Evolutionary conservation across 331 rosid species (phyloP).

Genomic region (Quercus tomentella): DNA sequence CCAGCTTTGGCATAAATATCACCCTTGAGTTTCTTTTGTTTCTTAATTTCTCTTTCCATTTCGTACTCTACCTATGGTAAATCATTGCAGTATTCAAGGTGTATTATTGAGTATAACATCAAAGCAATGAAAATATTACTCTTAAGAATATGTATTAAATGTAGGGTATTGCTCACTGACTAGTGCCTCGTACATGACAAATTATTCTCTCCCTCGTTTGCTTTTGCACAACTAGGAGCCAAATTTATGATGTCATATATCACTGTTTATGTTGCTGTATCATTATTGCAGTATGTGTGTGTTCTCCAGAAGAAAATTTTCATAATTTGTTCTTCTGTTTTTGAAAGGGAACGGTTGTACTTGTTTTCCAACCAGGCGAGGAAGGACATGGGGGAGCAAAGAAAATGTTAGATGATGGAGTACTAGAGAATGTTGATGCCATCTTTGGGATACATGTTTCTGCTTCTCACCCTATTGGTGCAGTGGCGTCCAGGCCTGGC

Average conservation of each 20-base stretch:
- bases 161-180: background rate
- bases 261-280: background rate
- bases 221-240: background rate
- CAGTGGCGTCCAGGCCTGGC: slow-evolving; percentile 57
- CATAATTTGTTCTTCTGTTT: background rate
- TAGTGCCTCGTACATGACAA: no score
- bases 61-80: background rate
- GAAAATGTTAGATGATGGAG: slow-evolving; percentile 54
- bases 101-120: background rate
- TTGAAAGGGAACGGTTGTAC: slow-evolving; percentile 64
- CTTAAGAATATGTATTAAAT: background rate
- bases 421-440: slow-evolving; percentile 50
- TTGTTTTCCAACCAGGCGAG: slow-evolving; percentile 87
- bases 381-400: slow-evolving; percentile 83
- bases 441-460: slow-evolving; percentile 62
- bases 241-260: background rate
- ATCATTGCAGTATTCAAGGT: background rate
- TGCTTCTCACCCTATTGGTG: slow-evolving; percentile 29
- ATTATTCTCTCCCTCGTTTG: background rate
- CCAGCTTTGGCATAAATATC: background rate
- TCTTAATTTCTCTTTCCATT: background rate
- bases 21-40: background rate
- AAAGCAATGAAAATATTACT: background rate
- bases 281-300: background rate
- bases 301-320: background rate